These are phyloP conservation scores for Malus sylvestris DNA, from an alignment of 306 rosid genomes.

Conservation along the genomic window DNA sequence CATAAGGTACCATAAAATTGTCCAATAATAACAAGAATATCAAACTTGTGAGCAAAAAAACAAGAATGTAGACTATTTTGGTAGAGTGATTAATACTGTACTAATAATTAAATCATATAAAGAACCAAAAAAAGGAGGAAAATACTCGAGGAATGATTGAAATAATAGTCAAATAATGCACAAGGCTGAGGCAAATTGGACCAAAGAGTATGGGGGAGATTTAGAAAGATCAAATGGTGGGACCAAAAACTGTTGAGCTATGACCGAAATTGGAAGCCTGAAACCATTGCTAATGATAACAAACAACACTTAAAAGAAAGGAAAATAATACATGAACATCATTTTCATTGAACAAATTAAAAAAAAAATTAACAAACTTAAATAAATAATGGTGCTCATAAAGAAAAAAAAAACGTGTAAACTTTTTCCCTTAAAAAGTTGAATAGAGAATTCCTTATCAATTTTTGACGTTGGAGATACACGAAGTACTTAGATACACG, in stretches of 20 bases:
- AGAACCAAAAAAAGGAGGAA: background rate
- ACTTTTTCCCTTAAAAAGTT: too few species aligned
- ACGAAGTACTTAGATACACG: rapidly evolving
- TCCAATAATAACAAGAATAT: background rate
- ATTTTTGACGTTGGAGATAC: too few species aligned
- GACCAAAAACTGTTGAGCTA: background rate
- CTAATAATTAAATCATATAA: background rate
- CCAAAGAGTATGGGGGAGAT: background rate
- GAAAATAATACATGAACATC: background rate
- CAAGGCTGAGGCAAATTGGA: background rate
- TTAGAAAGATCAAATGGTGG: too few species aligned
- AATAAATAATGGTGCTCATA: too few species aligned
- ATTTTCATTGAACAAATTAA: background rate
- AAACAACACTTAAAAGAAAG: background rate
- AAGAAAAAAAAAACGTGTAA: too few species aligned
- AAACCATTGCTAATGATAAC: background rate
- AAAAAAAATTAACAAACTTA: too few species aligned
- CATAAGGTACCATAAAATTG: background rate
- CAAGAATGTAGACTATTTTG: background rate
- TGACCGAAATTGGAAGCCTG: background rate
- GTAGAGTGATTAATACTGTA: background rate
- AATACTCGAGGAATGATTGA: background rate
- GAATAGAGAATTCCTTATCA: background rate
- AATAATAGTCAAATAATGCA: background rate
- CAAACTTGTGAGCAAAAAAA: too few species aligned